phyloP scores from a whole-genome alignment of 2,329 filamentous ascomycete species.

The Ploettnerulaceae sp. region DNA sequence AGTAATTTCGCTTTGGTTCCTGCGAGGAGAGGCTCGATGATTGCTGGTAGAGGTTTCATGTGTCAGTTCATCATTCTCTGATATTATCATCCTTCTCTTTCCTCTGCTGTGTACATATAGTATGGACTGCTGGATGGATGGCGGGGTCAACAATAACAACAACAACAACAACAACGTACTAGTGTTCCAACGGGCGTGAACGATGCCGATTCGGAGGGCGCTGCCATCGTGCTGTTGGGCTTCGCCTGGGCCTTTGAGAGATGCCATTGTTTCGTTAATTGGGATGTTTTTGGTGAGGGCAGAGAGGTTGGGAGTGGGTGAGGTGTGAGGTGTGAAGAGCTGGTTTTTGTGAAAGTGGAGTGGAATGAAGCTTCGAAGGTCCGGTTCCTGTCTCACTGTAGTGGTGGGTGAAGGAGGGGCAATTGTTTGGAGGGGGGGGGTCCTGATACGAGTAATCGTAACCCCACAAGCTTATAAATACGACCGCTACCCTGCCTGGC shows the following conservation, averaged over 20 bases:
- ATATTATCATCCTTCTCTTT: background rate
- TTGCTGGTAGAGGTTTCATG: conserved; percentile 42
- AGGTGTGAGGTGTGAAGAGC: background rate
- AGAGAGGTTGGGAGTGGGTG: background rate
- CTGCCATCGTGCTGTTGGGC: conserved; percentile 61
- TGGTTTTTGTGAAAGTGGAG: background rate
- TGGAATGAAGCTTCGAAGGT: conserved; percentile 9
- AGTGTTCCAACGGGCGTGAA: conserved; percentile 92
- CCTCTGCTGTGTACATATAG: background rate
- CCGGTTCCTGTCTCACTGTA: conserved; percentile 4
- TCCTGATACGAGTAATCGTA: background rate
- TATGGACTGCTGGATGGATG: conserved; percentile 1
- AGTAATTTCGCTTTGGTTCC: conserved; percentile 76
- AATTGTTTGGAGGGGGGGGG: background rate
- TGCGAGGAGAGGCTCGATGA: conserved; percentile 79
- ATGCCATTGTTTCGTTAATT: conserved; percentile 22
- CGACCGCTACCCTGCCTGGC: too few relatives aligned
- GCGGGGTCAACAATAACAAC: conserved; percentile 7
- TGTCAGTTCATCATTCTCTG: background rate
- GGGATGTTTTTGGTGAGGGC: background rate
- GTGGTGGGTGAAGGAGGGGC: conserved; percentile 3
- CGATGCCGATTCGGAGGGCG: conserved; percentile 81
- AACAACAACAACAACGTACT: conserved; percentile 26
- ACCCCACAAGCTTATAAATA: too few relatives aligned
- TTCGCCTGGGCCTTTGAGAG: conserved; percentile 56